Base-by-base conservation (phyloP, 2,329 filamentous ascomycete species). In the Neobulgaria alba region DNA sequence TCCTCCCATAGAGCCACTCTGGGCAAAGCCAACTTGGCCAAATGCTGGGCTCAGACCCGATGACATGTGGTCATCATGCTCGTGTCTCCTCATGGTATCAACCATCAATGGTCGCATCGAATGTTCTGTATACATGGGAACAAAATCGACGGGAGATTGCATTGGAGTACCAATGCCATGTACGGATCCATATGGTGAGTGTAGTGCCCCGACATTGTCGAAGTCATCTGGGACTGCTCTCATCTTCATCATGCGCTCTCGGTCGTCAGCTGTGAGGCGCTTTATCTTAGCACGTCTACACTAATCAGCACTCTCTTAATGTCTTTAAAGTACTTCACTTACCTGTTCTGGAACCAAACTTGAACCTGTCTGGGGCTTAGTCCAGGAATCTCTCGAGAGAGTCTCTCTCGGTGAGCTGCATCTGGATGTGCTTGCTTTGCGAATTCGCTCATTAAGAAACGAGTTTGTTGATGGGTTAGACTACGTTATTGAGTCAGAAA, bases 291-390 rank as follows among this genome's bases (percentile, higher is more conserved):
- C 79, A 50, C 79, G 73, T 53, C 79, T 82, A 36, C n/a, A 33
- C 16, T 15, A 43, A 32, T 51, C 36, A 53, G 42, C 35, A 15
- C 15, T 29, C n/a, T 30, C 10, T 21, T 20, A 16, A 33, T 31
- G 19, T 14, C 17, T 29, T 35, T 5, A 36, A 30, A 37, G 14
- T 34, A 16, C n/a, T 34, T 47, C 38, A 57, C 72, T 54, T 73
- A 95, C 89, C 89, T 78, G 64, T 96, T 96, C 64, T 96, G 89
- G 64, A 96, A 96, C 90, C 89, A 96, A 36, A 96, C 89, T 63
- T 96, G 89, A 17, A 96, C 90, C 61, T 96, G 89, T 46, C 89
- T 78, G 29, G 89, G 86, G 55, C 85, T 95, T 36, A 96, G 66
- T 1, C 89, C 90, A 21, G 90, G 89, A 33, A 96, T 95, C 60